Percentiles rank a stretch among this genome's conserved stretches.
Evolutionary conservation across 495 filamentous ascomycete genomes (phyloP).

Genomic region (Durotheca rogersii): DNA sequence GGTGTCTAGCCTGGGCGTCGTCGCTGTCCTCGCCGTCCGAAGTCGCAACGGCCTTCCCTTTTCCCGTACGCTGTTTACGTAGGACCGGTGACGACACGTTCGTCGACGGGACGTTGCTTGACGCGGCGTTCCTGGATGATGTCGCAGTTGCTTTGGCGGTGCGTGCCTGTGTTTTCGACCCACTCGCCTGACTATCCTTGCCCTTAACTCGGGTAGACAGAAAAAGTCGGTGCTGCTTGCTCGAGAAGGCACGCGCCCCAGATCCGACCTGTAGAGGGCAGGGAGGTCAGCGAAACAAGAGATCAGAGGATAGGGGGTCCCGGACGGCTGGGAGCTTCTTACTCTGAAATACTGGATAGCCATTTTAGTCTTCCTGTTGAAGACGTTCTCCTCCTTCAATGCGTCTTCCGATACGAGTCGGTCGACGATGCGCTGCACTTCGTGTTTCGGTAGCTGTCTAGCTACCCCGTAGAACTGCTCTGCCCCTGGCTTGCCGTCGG

Average conservation of each 20-base stretch:
- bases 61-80: conserved; percentile 37
- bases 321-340: conserved; percentile 50
- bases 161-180: conserved; percentile 17
- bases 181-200: conserved; percentile 25
- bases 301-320: too few species aligned
- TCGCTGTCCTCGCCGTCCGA: conserved; percentile 36
- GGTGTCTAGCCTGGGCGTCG: conserved; percentile 38
- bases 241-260: conserved; percentile 33
- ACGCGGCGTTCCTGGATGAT: conserved; percentile 33
- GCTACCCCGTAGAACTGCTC: conserved; percentile 47
- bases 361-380: conserved; percentile 36
- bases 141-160: conserved; percentile 23
- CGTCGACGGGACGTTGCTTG: conserved; percentile 58
- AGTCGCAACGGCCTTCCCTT: conserved; percentile 47
- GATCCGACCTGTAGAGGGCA: conserved; percentile 48
- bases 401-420: conserved; percentile 42
- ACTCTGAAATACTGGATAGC: conserved; percentile 44
- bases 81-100: conserved; percentile 80
- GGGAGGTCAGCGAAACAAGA: conserved; percentile 39
- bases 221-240: conserved; percentile 30
- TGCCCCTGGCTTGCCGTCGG: conserved; percentile 34
- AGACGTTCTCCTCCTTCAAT: conserved; percentile 50
- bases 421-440: conserved; percentile 52
- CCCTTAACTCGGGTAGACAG: conserved; percentile 38
- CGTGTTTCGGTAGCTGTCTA: conserved; percentile 46